Percentiles rank a stretch among this genome's conserved stretches.
phyloP scores from a whole-genome alignment of 2,329 filamentous ascomycete species.

The Botrytis paeoniae region DNA sequence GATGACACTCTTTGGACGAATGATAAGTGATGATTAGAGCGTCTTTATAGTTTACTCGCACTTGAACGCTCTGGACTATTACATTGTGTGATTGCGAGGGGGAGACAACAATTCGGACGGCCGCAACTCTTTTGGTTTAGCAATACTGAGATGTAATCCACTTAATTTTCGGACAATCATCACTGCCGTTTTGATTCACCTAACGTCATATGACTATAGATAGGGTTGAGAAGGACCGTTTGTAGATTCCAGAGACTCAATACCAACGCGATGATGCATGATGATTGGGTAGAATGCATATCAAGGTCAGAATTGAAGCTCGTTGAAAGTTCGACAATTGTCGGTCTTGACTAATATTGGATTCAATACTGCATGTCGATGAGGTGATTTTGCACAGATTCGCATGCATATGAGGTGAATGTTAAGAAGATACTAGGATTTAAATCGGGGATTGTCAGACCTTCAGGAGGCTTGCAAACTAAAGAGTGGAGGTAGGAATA shows the following conservation, averaged over 20 bases:
- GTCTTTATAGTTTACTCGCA: not conserved
- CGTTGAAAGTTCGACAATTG: not conserved
- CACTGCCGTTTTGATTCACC: not conserved
- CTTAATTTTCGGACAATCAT: not conserved
- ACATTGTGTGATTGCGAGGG: not conserved
- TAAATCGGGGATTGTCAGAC: not conserved
- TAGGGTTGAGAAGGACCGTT: not conserved
- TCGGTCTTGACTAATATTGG: not conserved
- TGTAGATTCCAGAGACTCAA: not conserved
- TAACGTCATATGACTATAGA: not conserved
- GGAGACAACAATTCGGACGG: not conserved
- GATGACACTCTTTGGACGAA: accelerated
- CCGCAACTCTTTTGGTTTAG: not conserved
- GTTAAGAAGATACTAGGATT: not conserved
- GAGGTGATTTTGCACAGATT: not conserved
- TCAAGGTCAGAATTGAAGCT: not conserved
- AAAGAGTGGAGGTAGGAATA: not conserved
- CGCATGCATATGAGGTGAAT: not conserved
- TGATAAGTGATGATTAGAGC: not conserved
- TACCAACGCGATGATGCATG: not conserved
- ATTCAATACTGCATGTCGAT: not conserved
- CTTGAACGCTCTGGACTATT: not conserved
- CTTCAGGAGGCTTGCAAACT: not conserved
- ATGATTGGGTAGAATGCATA: not conserved
- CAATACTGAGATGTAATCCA: not conserved